These are phyloP conservation scores for Penicillium corylophilum DNA, from an alignment of 2,329 filamentous ascomycete genomes.

Conservation along the genomic window DNA sequence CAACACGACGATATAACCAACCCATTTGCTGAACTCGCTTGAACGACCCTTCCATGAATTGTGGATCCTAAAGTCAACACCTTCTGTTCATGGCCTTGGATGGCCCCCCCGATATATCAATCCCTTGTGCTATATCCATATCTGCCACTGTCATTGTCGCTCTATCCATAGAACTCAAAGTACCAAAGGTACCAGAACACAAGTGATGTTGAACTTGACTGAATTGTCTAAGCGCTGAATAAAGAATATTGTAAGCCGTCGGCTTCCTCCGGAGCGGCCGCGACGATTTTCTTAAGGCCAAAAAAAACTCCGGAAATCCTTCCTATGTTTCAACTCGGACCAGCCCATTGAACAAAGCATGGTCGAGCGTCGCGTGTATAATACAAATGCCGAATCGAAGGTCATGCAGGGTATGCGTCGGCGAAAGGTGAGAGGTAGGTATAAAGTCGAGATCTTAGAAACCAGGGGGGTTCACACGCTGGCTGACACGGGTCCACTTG, in stretches of 20 bases:
- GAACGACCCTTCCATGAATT: not conserved
- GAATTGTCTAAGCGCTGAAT: constrained; percentile 26
- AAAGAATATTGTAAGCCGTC: constrained; percentile 25
- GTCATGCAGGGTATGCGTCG: constrained; percentile 2
- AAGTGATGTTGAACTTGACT: constrained; percentile 10
- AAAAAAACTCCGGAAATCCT: constrained; percentile 35
- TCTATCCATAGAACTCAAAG: constrained; percentile 7
- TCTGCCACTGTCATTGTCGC: constrained; percentile 5
- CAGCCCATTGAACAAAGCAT: constrained; percentile 2
- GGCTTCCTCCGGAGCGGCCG: constrained; percentile 10
- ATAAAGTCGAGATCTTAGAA: constrained; percentile 58
- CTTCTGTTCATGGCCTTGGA: not conserved
- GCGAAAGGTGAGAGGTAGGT: constrained; percentile 4
- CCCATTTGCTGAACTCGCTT: not conserved
- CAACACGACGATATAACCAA: not conserved
- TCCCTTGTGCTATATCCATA: constrained; percentile 18
- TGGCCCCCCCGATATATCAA: not conserved
- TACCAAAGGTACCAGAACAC: constrained; percentile 1
- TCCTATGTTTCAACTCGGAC: constrained; percentile 22
- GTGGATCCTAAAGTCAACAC: not conserved
- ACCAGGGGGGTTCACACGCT: constrained; percentile 89
- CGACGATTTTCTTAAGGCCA: constrained; percentile 30
- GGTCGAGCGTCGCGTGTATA: constrained; percentile 24
- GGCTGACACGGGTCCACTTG: constrained; percentile 95
- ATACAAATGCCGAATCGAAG: constrained; percentile 26